These are phyloP conservation scores for Colletotrichum gloeosporioides DNA, from an alignment of 2,329 filamentous ascomycete genomes.

Conservation along the genomic window DNA sequence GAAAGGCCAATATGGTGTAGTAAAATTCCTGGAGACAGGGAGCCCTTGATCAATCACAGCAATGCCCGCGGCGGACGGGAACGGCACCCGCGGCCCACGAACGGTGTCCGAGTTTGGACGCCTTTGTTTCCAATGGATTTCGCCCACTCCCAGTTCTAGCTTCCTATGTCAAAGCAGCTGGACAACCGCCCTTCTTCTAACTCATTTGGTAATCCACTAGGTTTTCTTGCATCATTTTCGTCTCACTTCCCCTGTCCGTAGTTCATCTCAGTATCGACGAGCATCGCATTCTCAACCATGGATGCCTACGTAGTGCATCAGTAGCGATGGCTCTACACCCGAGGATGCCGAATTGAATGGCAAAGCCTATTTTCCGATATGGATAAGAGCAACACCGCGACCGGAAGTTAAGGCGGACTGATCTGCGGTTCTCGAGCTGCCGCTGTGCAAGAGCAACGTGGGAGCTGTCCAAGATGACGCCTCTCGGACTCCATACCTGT, in stretches of 20 bases:
- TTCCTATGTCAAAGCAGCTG: background rate
- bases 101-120: background rate
- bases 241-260: background rate
- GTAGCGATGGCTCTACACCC: background rate
- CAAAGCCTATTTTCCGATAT: background rate
- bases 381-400: background rate
- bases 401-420: background rate
- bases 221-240: background rate
- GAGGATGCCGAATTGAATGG: background rate
- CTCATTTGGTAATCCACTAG: background rate
- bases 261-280: background rate
- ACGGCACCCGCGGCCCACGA: background rate
- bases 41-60: background rate
- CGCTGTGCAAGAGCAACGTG: rapidly evolving
- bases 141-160: background rate
- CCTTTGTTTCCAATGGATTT: background rate
- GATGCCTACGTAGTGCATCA: background rate
- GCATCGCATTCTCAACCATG: background rate
- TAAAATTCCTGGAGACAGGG: background rate
- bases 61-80: background rate
- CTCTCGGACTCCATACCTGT: too few relatives aligned
- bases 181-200: background rate
- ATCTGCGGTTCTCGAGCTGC: background rate
- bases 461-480: background rate
- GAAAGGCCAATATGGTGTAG: background rate